Evolutionary conservation across 352 stramenopile species (phyloP).

Genomic region (Phytophthora tubulina): DNA sequence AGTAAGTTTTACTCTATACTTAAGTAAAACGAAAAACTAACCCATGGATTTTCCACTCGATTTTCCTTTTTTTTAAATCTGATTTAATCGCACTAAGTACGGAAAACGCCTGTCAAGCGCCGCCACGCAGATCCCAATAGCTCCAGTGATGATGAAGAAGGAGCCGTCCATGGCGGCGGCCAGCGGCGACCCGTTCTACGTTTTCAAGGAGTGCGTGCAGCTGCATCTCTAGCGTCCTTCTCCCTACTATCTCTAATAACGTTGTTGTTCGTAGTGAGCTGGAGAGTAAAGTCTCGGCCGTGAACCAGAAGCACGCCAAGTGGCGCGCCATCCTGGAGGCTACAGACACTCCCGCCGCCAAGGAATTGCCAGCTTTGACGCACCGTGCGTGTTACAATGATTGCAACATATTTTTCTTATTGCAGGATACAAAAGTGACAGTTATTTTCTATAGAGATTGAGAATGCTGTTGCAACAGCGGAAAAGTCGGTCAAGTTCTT

Average conservation of each 20-base stretch:
- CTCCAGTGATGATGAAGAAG: slow-evolving; percentile 36
- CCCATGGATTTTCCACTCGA: slow-evolving; percentile 56
- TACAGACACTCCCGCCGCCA: slow-evolving; percentile 51
- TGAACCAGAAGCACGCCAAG: slow-evolving; percentile 74
- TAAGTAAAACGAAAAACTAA: neutral
- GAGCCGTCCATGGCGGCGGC: slow-evolving; percentile 44
- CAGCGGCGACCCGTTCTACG: slow-evolving; percentile 83
- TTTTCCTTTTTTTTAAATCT: slow-evolving; percentile 13
- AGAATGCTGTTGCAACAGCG: slow-evolving; percentile 54
- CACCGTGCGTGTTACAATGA: slow-evolving; percentile 44
- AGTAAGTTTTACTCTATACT: neutral
- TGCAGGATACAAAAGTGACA: neutral
- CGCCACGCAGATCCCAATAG: slow-evolving; percentile 22
- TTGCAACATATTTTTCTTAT: neutral
- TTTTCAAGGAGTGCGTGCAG: slow-evolving; percentile 81
- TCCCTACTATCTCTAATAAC: neutral
- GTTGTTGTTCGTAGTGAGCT: slow-evolving; percentile 56
- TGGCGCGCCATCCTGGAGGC: slow-evolving; percentile 69
- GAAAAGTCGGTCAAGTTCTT: slow-evolving; percentile 86
- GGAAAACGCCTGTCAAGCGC: slow-evolving; percentile 17
- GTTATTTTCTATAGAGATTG: slow-evolving; percentile 57
- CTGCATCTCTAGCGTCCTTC: neutral
- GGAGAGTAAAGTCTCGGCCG: slow-evolving; percentile 77
- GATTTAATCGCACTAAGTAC: slow-evolving; percentile 31
- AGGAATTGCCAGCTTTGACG: slow-evolving; percentile 68